Evolutionary conservation across 208 protist genomes (phyloP).

Genomic region (Acanthamoeba sp.): DNA sequence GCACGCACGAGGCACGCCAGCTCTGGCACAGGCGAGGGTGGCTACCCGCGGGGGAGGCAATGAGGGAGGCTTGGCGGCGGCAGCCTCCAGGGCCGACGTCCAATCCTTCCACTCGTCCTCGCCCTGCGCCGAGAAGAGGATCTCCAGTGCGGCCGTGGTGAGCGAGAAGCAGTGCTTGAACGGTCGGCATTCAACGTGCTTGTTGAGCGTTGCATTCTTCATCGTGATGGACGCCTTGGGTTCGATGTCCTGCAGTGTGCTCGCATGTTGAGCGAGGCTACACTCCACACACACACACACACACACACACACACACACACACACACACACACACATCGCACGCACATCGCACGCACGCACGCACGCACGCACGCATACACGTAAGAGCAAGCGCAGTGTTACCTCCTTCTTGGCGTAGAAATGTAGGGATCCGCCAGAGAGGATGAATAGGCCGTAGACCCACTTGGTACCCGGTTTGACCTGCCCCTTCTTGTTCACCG

Average conservation of each 20-base stretch:
- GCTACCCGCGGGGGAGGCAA: background rate
- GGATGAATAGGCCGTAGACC: background rate
- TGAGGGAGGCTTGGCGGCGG: background rate
- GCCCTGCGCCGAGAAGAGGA: constrained; percentile 3
- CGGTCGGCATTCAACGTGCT: constrained; percentile 36
- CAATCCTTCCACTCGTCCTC: background rate
- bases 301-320: background rate
- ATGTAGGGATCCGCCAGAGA: constrained; percentile 36
- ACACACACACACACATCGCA: too few relatives aligned
- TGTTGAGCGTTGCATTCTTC: constrained; percentile 15
- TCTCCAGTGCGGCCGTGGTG: background rate
- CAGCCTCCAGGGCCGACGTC: background rate
- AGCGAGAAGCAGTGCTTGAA: constrained; percentile 50
- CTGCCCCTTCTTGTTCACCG: constrained; percentile 1
- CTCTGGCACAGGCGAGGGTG: background rate
- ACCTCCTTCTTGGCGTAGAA: constrained; percentile 57
- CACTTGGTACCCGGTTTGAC: constrained; percentile 37
- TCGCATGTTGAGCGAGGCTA: background rate
- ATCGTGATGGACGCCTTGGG: constrained; percentile 21
- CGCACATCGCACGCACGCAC: background rate
- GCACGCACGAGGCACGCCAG: background rate
- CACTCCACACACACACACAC: too few relatives aligned
- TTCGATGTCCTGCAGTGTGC: background rate
- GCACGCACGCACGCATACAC: background rate
- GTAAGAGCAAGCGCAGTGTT: background rate